Conservation (phyloP, 116 monocot genomes). For the Thalassia testudinum region DNA sequence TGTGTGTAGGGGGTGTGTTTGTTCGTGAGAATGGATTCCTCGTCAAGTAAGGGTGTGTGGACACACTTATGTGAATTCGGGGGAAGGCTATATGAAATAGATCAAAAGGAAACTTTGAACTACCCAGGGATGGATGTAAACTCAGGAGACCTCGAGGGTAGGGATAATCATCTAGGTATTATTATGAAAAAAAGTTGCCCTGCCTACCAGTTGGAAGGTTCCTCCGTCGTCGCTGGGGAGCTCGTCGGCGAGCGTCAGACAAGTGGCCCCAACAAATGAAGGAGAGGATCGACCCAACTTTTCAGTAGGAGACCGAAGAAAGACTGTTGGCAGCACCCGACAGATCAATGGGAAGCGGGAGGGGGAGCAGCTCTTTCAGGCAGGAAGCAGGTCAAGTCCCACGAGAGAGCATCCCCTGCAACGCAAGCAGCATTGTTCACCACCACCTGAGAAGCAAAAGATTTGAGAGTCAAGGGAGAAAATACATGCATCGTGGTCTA, state of each 20-base stretch:
- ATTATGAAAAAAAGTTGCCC: background rate
- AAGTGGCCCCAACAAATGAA: constrained; percentile 3
- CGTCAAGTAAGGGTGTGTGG: constrained; percentile 10
- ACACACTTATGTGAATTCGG: constrained; percentile 9
- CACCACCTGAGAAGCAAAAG: constrained; percentile 7
- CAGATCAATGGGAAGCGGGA: background rate
- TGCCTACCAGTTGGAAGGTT: background rate
- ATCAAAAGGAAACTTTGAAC: background rate
- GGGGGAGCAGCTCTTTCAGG: background rate
- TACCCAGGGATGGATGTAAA: background rate
- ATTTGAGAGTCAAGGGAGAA: constrained; percentile 10
- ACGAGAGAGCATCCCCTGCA: constrained; percentile 2
- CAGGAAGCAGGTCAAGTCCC: constrained; percentile 2
- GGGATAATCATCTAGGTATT: constrained; percentile 1
- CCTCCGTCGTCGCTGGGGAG: constrained; percentile 1
- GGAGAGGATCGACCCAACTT: background rate
- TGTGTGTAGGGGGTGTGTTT: constrained; percentile 2
- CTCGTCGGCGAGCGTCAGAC: constrained; percentile 2
- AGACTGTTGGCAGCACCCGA: background rate
- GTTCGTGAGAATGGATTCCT: constrained; percentile 6
- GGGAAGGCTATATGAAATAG: constrained; percentile 1
- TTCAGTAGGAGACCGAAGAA: constrained; percentile 3
- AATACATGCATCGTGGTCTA: constrained; percentile 12
- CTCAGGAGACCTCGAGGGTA: background rate
- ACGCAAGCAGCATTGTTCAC: constrained; percentile 1